phyloP scores from a whole-genome alignment of 768 basidiomycete species.

The Mycena metata region DNA sequence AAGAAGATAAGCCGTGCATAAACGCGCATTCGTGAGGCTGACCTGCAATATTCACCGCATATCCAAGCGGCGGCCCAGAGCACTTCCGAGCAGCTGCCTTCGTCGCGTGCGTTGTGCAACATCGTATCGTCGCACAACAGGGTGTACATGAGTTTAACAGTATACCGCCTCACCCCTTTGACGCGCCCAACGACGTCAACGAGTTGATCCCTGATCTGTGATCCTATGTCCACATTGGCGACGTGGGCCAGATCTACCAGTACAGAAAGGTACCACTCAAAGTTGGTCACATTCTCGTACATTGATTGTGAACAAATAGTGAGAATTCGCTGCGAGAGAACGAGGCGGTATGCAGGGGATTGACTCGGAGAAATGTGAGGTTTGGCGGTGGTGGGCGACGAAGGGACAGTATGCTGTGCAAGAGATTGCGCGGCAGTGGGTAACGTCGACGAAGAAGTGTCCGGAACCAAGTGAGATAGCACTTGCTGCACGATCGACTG shows the following conservation, averaged over 20 bases:
- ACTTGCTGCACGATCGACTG: slow-evolving; percentile 93
- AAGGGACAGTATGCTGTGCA: slow-evolving; percentile 53
- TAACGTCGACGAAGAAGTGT: slow-evolving; percentile 60
- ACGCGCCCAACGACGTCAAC: slow-evolving; percentile 92
- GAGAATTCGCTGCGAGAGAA: slow-evolving; percentile 86
- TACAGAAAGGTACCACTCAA: slow-evolving; percentile 98
- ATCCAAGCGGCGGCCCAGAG: slow-evolving; percentile 97
- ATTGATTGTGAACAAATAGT: slow-evolving; percentile 86
- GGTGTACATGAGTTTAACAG: slow-evolving; percentile 87
- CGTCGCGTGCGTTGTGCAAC: slow-evolving; percentile 73
- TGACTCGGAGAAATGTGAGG: slow-evolving; percentile 68
- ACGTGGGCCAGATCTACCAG: slow-evolving; percentile 93
- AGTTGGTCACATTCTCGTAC: slow-evolving; percentile 91
- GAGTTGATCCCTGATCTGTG: slow-evolving; percentile 84
- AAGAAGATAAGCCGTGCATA: slow-evolving; percentile 15
- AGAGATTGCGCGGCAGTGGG: slow-evolving; percentile 76
- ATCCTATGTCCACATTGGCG: slow-evolving; percentile 83
- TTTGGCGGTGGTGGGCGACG: slow-evolving; percentile 51
- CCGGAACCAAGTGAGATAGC: slow-evolving; percentile 85
- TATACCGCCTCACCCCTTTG: slow-evolving; percentile 77
- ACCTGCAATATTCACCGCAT: slow-evolving; percentile 95
- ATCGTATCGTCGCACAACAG: slow-evolving; percentile 85
- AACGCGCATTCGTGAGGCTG: slow-evolving; percentile 44
- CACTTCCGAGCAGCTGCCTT: slow-evolving; percentile 85
- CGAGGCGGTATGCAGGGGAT: slow-evolving; percentile 88